phyloP scores from a whole-genome alignment of 139 green algal species.

The Tetradesmus obliquus region DNA sequence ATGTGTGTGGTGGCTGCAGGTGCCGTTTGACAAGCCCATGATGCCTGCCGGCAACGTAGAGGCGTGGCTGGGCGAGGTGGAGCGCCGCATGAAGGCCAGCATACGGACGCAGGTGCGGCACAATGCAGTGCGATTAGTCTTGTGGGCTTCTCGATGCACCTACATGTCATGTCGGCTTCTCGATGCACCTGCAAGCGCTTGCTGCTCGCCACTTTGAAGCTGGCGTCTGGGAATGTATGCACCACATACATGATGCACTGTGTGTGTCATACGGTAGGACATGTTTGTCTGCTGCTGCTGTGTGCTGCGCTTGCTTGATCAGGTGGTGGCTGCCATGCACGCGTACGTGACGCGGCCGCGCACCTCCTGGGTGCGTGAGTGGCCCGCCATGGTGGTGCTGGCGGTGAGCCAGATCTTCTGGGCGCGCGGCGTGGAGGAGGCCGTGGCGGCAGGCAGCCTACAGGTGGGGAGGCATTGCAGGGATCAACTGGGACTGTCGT shows the following conservation, averaged over 20 bases:
- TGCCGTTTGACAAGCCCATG: slow-evolving; percentile 78
- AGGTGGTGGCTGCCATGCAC: slow-evolving; percentile 38
- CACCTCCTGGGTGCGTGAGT: slow-evolving; percentile 80
- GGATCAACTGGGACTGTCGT: no score
- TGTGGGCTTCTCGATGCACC: not conserved
- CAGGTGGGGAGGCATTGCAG: not conserved
- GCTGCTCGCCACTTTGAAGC: not conserved
- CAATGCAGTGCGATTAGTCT: not conserved
- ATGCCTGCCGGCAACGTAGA: slow-evolving; percentile 78
- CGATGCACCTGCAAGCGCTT: not conserved
- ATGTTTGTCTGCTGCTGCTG: not conserved
- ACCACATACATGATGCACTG: not conserved
- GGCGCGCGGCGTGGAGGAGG: slow-evolving; percentile 71
- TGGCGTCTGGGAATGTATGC: not conserved
- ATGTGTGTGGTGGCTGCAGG: slow-evolving; percentile 10
- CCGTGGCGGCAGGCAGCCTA: slow-evolving; percentile 59
- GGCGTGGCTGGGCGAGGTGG: slow-evolving; percentile 85
- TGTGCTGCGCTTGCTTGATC: not conserved
- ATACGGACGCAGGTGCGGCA: slow-evolving; percentile 64
- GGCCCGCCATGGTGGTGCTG: slow-evolving; percentile 88
- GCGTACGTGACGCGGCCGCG: slow-evolving; percentile 45
- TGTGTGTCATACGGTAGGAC: not conserved
- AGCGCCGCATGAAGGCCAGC: slow-evolving; percentile 76
- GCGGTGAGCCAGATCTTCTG: slow-evolving; percentile 76
- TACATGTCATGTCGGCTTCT: not conserved